Percentiles rank a stretch among this genome's conserved stretches.
phyloP scores from a whole-genome alignment of 2,329 filamentous ascomycete genomes.

The Aureobasidium melanogenum region DNA sequence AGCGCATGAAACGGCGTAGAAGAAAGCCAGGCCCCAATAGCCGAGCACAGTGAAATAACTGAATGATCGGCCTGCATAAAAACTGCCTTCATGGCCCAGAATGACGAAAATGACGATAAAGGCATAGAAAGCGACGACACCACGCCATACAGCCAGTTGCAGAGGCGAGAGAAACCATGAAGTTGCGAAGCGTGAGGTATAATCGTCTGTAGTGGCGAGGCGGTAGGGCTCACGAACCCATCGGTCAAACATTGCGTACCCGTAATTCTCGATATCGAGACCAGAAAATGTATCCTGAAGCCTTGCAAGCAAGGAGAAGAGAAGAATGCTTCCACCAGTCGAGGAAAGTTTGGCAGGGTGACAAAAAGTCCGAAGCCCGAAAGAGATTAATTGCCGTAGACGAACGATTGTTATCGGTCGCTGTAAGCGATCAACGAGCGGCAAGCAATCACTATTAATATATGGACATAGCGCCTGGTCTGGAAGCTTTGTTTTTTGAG shows the following conservation, averaged over 20 bases:
- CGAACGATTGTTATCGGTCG: not conserved
- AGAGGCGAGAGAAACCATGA: conserved; percentile 70
- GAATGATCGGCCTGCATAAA: conserved; percentile 51
- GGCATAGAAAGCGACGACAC: conserved; percentile 50
- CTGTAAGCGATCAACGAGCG: conserved; percentile 1
- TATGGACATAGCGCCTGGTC: not conserved
- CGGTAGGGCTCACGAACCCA: not conserved
- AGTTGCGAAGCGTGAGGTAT: conserved; percentile 54
- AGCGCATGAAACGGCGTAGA: conserved; percentile 57
- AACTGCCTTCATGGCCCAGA: conserved; percentile 53
- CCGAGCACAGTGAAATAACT: conserved; percentile 76
- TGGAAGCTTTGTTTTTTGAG: not conserved
- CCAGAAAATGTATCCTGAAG: not conserved
- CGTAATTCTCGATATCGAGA: not conserved
- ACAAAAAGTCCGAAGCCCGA: not conserved
- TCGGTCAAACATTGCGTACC: not conserved
- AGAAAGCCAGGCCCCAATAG: conserved; percentile 77
- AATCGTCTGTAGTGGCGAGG: conserved; percentile 12
- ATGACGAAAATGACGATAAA: conserved; percentile 62
- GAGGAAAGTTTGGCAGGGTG: not conserved
- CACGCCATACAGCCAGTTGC: conserved; percentile 50
- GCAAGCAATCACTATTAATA: not conserved
- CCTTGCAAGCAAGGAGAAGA: not conserved
- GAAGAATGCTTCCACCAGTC: not conserved
- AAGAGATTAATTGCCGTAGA: conserved; percentile 4